Percentiles rank a stretch among this genome's conserved stretches.
Conservation (phyloP, 305 asterid genomes). For the Fraxinus sp. region DNA sequence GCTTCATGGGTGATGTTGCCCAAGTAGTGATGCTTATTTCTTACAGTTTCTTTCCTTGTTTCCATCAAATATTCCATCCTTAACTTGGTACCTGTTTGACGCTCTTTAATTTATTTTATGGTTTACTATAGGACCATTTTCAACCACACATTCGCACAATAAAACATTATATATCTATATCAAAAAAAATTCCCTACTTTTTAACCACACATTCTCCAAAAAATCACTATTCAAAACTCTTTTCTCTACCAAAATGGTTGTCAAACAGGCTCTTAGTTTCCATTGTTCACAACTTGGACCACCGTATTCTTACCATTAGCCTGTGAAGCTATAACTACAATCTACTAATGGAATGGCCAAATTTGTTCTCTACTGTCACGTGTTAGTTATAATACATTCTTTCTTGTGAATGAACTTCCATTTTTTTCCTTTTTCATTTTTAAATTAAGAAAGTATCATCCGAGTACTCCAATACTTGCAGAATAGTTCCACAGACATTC, state of each 20-base stretch:
- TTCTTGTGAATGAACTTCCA: neutral
- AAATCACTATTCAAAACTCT: no score
- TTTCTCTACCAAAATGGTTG: no score
- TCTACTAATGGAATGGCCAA: neutral
- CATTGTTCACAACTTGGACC: neutral
- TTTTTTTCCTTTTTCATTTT: neutral
- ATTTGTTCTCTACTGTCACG: neutral
- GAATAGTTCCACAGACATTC: neutral
- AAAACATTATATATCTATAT: no score
- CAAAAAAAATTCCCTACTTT: no score
- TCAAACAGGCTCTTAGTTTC: neutral
- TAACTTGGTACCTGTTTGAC: no score
- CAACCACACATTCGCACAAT: no score
- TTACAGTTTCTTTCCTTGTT: neutral
- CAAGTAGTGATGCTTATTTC: neutral
- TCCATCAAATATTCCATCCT: neutral
- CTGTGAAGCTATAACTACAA: neutral
- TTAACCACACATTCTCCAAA: no score
- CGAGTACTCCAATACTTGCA: neutral
- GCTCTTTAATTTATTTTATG: no score
- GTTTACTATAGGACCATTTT: no score
- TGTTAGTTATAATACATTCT: constrained; percentile 2
- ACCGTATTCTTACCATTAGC: neutral
- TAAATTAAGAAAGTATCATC: neutral
- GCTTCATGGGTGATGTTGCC: neutral